Percentiles rank a stretch among this genome's conserved stretches.
Evolutionary conservation across 441 rosid genomes (phyloP).

Genomic region (Iberis amara): DNA sequence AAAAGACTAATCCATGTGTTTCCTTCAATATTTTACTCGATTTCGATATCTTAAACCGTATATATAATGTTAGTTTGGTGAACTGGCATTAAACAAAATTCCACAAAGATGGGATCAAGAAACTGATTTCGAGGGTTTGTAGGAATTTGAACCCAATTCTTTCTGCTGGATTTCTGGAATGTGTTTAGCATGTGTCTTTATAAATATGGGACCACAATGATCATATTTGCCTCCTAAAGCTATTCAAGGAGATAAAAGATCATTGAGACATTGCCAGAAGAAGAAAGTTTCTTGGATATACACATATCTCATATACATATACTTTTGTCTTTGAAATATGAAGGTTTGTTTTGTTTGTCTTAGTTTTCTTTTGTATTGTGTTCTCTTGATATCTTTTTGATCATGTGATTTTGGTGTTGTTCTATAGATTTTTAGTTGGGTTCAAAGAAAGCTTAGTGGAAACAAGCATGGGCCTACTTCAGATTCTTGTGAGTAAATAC

Average conservation of each 20-base stretch:
- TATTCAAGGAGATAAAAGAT: constrained; percentile 15
- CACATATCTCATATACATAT: background rate
- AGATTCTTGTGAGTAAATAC: constrained; percentile 35
- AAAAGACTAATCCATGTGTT: constrained; percentile 27
- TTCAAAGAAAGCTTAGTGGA: constrained; percentile 48
- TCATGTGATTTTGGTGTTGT: background rate
- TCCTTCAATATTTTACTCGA: too few relatives aligned
- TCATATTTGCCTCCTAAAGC: constrained; percentile 19
- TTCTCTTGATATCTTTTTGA: constrained; percentile 13
- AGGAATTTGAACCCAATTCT: constrained; percentile 27
- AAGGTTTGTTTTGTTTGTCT: constrained; percentile 27
- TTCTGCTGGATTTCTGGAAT: too few relatives aligned
- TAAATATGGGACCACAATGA: constrained; percentile 32
- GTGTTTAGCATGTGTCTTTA: too few relatives aligned
- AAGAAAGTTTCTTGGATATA: constrained; percentile 29
- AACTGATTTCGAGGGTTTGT: constrained; percentile 23
- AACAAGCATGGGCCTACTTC: constrained; percentile 33
- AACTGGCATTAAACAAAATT: constrained; percentile 19
- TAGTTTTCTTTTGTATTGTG: background rate
- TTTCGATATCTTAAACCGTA: constrained; percentile 8
- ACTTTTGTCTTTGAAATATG: constrained; percentile 21
- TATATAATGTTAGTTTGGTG: constrained; percentile 16
- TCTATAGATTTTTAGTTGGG: constrained; percentile 59
- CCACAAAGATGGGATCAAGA: constrained; percentile 31
- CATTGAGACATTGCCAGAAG: constrained; percentile 31